phyloP scores from a whole-genome alignment of 148 eudicot species.

The Amaranthus hypochondriacus region DNA sequence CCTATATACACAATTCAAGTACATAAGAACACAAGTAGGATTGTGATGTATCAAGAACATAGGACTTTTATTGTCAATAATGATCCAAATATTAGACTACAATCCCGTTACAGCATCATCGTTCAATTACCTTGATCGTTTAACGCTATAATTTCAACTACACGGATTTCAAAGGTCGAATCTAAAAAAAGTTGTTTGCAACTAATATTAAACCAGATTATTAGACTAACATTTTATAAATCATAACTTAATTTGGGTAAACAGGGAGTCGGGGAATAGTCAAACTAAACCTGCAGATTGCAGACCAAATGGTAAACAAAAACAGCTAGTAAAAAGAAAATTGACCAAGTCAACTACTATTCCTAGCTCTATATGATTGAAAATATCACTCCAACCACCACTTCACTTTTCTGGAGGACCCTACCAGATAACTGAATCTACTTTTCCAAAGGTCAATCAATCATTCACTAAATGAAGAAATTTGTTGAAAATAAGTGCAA shows the following conservation, averaged over 20 bases:
- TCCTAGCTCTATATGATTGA: not conserved
- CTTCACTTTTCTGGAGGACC: conserved; percentile 9
- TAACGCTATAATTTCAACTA: no score
- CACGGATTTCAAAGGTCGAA: no score
- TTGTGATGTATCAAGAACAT: no score
- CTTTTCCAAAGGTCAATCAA: not conserved
- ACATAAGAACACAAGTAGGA: not conserved
- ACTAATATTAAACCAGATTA: no score
- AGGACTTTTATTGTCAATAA: no score
- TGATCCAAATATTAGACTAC: no score
- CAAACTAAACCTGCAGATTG: conserved; percentile 6
- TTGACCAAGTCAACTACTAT: conserved; percentile 14
- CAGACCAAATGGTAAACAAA: not conserved
- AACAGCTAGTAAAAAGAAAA: not conserved
- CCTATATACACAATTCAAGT: conserved; percentile 33
- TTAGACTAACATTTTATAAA: no score
- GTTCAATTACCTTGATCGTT: no score
- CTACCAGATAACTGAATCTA: not conserved
- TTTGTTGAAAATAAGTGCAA: not conserved
- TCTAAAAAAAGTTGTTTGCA: no score
- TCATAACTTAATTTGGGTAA: not conserved
- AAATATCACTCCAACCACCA: conserved; percentile 14
- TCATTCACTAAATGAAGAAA: conserved; percentile 7
- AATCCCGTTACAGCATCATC: no score
- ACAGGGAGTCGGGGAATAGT: not conserved